Evolutionary conservation across 768 basidiomycete species (phyloP), one percentile per base, ranked within the genome.

Genomic region (Pleurotus citrinopileatus): DNA sequence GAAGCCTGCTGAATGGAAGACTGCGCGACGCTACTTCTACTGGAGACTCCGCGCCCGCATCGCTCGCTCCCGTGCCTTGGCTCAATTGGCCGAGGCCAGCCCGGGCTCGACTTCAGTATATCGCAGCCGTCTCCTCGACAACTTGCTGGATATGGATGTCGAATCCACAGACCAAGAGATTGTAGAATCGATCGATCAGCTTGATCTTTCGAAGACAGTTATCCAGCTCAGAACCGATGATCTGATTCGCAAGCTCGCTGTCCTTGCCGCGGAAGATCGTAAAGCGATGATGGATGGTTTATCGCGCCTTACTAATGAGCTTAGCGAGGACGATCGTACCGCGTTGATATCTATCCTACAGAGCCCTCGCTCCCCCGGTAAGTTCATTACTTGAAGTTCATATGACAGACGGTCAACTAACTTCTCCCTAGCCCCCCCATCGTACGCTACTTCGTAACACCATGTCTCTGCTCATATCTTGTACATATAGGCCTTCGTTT

Each of bases 41-140:
- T 97, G 94, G 94, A 84, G 90, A 38, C 79, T 92, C 26, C 88
- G 95, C 40, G 87, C 87, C n/a, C 86, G 87, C 50, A 71, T 91
- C 27, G 87, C 88, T 22, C 83, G 80, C 52, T 86, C 87, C 1
- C 71, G 74, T 34, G 86, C 86, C 17, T 73, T 90, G 38, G 75
- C 78, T 38, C 73, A 78, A 56, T 74, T 97, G 40, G 76, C 80
- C 4, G 81, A 82, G 44, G 88, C 89, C 17, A 85, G 84, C 61
- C 92, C 95, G 3, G 81, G 80, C 28, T 73, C 90, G 1, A 76
- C 83, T 7, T 72, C 74, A 25, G 83, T 90, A 45, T 86, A 91
- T 59, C 83, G 90, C 38, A 71, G 75, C 19, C 80, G 76, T 44
- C 67, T 93, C 4, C 68, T 97, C 52, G 71, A 84, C 59, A 79